Evolutionary conservation across 495 filamentous ascomycete species (phyloP), one percentile per base, ranked within the genome.

Genomic region (Trypethelium eluteriae): DNA sequence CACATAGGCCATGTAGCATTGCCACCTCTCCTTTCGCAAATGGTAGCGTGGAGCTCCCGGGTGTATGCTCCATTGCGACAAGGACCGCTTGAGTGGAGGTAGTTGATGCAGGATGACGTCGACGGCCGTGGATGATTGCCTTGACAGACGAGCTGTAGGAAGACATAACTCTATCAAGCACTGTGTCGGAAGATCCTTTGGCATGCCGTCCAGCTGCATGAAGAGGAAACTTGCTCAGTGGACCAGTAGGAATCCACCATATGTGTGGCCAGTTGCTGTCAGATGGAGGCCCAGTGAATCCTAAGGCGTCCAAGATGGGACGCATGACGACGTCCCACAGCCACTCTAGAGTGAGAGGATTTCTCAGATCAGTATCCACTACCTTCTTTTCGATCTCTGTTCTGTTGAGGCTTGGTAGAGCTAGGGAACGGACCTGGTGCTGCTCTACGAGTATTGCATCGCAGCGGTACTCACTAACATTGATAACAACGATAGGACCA

Each of bases 131-230:
- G 41, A 69, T 25, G 10, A 76, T 39, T 64, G 71, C 69, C 62
- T 73, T 73, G 63, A 76, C 70, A 7, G 74, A 73, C 5, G 72
- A 65, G 63, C 64, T 72, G 64, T 76, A 76, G 0, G 75, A 76
- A 9, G 75, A 76, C 44, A 76, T 65, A 11, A 69, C 71, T 32
- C 71, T 35, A 44, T 68, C 65, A 12, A 74, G 59, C 3, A 70
- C 68, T 0, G 69, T 73, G 38, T 72, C 62, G 5, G 34, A 18
- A 18, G 38, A 63, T 1, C 67, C 53, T 9, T 0, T 34, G 18
- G 38, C 4, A 57, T 74, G 66, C 39, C 0, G 25, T 47, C 72
- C 72, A 2, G 72, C 72, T 25, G 72, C 72, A 63, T 69, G 68
- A 44, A 74, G 38, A 3, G 70, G 72, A 2, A 74, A 62, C 46